Conservation (phyloP, 2,329 filamentous ascomycete species). For the Cadophora gregata region DNA sequence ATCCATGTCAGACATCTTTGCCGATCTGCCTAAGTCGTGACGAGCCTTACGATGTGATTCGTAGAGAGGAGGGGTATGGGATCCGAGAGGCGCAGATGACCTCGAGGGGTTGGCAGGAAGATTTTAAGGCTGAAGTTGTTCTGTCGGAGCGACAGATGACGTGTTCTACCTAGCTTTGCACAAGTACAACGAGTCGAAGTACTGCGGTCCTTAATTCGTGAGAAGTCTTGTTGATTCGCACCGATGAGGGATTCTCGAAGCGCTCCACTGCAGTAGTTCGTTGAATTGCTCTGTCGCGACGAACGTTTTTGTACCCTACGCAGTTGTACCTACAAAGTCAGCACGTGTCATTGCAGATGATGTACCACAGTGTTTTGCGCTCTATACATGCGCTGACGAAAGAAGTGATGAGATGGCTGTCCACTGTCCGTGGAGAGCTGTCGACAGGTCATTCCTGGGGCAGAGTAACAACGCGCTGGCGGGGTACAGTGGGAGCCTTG, state of each 20-base stretch:
- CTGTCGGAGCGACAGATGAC: slow-evolving; percentile 41
- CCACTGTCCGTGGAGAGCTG: slow-evolving; percentile 21
- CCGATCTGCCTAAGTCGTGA: slow-evolving; percentile 29
- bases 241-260: slow-evolving; percentile 40
- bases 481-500: slow-evolving; percentile 24
- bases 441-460: slow-evolving; percentile 33
- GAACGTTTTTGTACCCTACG: slow-evolving; percentile 43
- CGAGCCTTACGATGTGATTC: slow-evolving; percentile 40
- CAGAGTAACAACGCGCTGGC: slow-evolving; percentile 32
- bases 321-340: slow-evolving; percentile 44
- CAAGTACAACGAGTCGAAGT: slow-evolving; percentile 40
- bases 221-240: slow-evolving; percentile 35
- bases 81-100: slow-evolving; percentile 43
- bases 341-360: slow-evolving; percentile 45
- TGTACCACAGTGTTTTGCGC: slow-evolving; percentile 38
- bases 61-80: slow-evolving; percentile 33
- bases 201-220: slow-evolving; percentile 36
- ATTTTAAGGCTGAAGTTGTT: slow-evolving; percentile 42
- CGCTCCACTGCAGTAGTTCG: slow-evolving; percentile 45
- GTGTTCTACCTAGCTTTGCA: slow-evolving; percentile 44
- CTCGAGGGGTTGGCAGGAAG: slow-evolving; percentile 42
- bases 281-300: slow-evolving; percentile 38
- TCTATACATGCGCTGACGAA: slow-evolving; percentile 35
- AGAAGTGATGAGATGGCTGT: slow-evolving; percentile 34
- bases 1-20: slow-evolving; percentile 45